Conservation (phyloP, 805 yeast species). For the Saccharomycopsis babjevae region DNA sequence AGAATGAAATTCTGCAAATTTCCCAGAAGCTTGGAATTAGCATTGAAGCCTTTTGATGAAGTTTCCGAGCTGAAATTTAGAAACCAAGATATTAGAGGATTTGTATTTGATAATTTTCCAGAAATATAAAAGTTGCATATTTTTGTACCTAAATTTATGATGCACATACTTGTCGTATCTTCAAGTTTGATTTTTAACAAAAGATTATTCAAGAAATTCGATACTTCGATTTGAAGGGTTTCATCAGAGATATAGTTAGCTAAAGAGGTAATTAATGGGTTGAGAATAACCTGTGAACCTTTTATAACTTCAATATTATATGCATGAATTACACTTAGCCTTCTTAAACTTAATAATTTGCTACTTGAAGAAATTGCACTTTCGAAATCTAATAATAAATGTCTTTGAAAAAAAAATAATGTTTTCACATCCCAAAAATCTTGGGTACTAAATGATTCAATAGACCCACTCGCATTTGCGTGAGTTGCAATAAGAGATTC, state of each 20-base stretch:
- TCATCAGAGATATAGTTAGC: background rate
- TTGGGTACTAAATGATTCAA: background rate
- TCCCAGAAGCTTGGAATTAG: background rate
- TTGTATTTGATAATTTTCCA: background rate
- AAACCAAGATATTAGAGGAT: background rate
- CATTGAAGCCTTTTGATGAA: background rate
- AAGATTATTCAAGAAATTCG: background rate
- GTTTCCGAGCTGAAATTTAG: background rate
- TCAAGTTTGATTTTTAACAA: background rate
- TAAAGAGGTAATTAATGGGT: background rate
- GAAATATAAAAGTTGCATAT: background rate
- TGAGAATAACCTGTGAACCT: background rate
- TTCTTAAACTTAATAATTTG: constrained; percentile 4
- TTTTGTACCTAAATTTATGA: background rate
- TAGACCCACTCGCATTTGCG: background rate
- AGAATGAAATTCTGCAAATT: background rate
- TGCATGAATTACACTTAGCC: background rate
- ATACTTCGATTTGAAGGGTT: background rate
- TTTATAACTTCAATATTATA: background rate
- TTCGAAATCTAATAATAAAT: background rate
- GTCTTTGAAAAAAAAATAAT: background rate
- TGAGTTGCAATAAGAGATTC: constrained; percentile 3
- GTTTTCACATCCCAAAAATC: constrained; percentile 7
- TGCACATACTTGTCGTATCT: background rate
- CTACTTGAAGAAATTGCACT: background rate